Conservation (phyloP, 78 protist species). For the Dictyostelium firmibasis region DNA sequence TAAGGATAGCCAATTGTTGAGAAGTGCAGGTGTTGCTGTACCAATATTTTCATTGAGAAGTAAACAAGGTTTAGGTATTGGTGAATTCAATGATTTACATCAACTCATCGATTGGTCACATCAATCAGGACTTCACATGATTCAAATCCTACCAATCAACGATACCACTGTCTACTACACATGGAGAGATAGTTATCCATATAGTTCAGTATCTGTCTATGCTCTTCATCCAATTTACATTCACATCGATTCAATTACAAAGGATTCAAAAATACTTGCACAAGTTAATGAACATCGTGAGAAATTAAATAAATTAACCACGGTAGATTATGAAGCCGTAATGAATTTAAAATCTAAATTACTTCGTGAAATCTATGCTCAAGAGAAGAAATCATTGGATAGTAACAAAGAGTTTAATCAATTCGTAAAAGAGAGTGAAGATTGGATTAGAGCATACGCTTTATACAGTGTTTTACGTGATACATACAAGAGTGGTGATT, state of each 20-base stretch:
- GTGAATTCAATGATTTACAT: slow-evolving; percentile 89
- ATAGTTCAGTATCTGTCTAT: slow-evolving; percentile 82
- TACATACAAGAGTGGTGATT: slow-evolving; percentile 68
- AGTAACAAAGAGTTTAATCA: slow-evolving; percentile 12
- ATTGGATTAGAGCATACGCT: slow-evolving; percentile 90
- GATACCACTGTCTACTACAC: slow-evolving; percentile 85
- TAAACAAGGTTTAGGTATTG: slow-evolving; percentile 84
- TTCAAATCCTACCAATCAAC: slow-evolving; percentile 92
- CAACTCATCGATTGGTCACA: slow-evolving; percentile 79
- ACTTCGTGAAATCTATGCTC: slow-evolving; percentile 7
- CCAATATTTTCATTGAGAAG: slow-evolving; percentile 90
- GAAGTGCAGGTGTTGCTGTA: slow-evolving; percentile 88
- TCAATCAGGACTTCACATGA: slow-evolving; percentile 62
- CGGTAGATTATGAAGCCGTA: slow-evolving; percentile 80
- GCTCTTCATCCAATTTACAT: slow-evolving; percentile 92
- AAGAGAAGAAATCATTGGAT: neutral
- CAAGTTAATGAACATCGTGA: slow-evolving; percentile 3
- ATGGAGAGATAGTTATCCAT: slow-evolving; percentile 90
- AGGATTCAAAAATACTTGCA: slow-evolving; percentile 2
- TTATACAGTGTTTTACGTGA: slow-evolving; percentile 79
- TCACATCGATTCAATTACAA: slow-evolving; percentile 44
- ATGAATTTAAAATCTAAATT: slow-evolving; percentile 17
- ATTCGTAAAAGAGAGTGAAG: slow-evolving; percentile 31
- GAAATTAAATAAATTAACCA: slow-evolving; percentile 57
- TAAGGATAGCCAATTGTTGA: slow-evolving; percentile 14